Conservation (phyloP, 1,284 basidiomycete genomes). For the Malassezia nana region DNA sequence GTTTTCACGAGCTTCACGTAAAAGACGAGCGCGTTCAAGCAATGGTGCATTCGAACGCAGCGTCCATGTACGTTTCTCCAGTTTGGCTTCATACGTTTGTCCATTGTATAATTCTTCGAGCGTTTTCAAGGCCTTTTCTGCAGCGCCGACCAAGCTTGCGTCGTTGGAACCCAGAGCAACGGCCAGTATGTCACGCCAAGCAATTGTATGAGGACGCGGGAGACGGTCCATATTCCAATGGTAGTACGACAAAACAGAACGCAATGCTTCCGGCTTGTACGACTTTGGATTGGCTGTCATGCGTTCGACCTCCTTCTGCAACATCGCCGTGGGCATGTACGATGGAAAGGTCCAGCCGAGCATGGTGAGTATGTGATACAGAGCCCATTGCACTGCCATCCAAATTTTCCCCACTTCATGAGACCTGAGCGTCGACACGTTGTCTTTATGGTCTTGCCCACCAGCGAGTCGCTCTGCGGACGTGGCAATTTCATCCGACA, state of each 20-base stretch:
- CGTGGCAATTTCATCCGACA: constrained; percentile 14
- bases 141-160: background rate
- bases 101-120: background rate
- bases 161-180: background rate
- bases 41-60: background rate
- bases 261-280: background rate
- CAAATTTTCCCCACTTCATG: background rate
- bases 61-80: constrained; percentile 9
- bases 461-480: background rate
- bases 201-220: background rate
- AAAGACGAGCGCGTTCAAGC: background rate
- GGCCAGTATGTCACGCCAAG: constrained; percentile 8
- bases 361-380: background rate
- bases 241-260: background rate
- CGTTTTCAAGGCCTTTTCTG: background rate
- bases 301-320: constrained; percentile 2
- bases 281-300: background rate
- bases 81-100: background rate
- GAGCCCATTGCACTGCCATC: constrained; percentile 1
- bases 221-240: constrained; percentile 1
- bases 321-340: background rate
- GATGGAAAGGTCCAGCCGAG: background rate
- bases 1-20: background rate
- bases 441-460: background rate
- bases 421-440: background rate